phyloP scores from a whole-genome alignment of 352 stramenopile species.

The Phytopythium mirpurense region DNA sequence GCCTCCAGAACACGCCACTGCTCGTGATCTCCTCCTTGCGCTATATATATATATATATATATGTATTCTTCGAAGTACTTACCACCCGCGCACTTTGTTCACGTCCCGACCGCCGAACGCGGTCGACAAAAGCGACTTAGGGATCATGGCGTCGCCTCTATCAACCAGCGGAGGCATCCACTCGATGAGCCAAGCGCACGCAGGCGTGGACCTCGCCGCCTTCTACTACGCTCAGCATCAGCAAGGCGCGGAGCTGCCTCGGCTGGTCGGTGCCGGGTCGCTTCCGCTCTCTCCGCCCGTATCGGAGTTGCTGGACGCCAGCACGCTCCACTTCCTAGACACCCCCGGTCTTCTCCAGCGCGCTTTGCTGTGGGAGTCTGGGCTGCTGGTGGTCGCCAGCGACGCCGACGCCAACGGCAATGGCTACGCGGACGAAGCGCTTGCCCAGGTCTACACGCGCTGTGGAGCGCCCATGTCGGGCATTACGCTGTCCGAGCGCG shows the following conservation, averaged over 20 bases:
- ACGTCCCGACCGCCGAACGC: no score
- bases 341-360: neutral
- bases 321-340: neutral
- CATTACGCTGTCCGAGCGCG: neutral
- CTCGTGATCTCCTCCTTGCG: no score
- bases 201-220: neutral
- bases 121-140: no score
- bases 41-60: no score
- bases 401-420: no score
- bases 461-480: slow-evolving; percentile 1
- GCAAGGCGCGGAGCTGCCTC: neutral
- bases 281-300: neutral
- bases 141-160: no score
- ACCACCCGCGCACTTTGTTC: no score
- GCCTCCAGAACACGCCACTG: no score
- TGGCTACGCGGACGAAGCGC: no score
- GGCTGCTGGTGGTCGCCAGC: neutral
- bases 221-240: slow-evolving; percentile 1
- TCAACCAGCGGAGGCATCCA: no score
- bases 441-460: neutral
- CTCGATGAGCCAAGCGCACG: neutral
- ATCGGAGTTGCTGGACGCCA: neutral
- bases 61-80: no score
- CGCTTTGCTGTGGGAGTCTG: slow-evolving; percentile 3
- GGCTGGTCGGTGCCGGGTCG: neutral